Evolutionary conservation across 257 asterid species (phyloP).

Genomic region (Capsicum pubescens): DNA sequence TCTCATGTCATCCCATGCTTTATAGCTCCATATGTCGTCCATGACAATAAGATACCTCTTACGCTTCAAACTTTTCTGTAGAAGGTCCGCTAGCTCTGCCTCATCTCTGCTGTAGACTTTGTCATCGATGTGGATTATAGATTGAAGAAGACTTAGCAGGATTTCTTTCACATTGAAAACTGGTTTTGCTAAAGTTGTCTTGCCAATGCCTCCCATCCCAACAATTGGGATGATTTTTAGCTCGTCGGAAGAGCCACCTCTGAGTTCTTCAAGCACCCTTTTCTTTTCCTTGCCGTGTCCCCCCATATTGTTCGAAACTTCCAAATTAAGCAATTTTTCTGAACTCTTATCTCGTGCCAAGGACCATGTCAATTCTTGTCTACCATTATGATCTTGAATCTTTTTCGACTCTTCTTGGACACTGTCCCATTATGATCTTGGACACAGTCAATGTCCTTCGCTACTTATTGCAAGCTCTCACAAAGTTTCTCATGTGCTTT

Average conservation of each 20-base stretch:
- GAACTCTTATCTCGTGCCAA: background rate
- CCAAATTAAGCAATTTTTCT: background rate
- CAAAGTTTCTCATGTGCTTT: background rate
- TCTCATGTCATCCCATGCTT: constrained; percentile 22
- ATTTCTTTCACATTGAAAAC: constrained; percentile 4
- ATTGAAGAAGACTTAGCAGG: constrained; percentile 24
- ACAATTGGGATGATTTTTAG: constrained; percentile 24
- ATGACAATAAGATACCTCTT: constrained; percentile 31
- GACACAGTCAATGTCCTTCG: background rate
- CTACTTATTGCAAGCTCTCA: background rate
- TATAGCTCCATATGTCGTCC: constrained; percentile 33
- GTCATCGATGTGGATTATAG: background rate
- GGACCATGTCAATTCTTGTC: background rate
- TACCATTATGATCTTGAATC: background rate
- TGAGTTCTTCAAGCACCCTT: constrained; percentile 4
- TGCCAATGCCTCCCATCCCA: constrained; percentile 35
- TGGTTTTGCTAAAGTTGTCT: constrained; percentile 33
- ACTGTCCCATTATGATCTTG: no score
- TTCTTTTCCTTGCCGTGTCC: background rate
- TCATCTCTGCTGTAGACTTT: background rate
- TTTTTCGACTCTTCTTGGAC: background rate
- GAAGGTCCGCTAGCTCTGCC: background rate
- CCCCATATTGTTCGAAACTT: background rate
- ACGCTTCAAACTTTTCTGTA: background rate
- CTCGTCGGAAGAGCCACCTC: background rate